Evolutionary conservation across 73 alveolate genomes (phyloP).

Genomic region (Tetrahymena borealis): DNA sequence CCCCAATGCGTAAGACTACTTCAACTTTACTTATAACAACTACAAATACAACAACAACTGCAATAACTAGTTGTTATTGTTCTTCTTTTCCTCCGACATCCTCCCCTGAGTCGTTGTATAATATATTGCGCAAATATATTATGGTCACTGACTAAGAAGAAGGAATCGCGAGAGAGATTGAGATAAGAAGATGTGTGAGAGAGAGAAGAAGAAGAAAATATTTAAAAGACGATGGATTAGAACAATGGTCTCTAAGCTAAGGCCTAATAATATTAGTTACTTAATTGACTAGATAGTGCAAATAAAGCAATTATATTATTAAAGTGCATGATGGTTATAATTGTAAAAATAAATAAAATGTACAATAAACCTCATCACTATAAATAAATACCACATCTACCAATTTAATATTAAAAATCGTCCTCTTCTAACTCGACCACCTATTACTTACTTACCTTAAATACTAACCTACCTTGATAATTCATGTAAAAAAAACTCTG

Average conservation of each 20-base stretch:
- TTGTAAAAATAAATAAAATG: not conserved
- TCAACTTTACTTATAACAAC: not conserved
- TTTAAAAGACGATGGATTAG: not conserved
- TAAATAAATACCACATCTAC: not conserved
- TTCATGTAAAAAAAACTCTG: not conserved
- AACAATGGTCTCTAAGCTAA: not conserved
- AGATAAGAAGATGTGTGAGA: not conserved
- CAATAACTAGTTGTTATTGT: not conserved
- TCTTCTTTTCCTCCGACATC: not conserved
- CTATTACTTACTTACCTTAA: not conserved
- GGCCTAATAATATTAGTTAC: not conserved
- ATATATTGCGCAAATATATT: not conserved
- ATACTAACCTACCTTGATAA: not conserved
- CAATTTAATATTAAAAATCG: not conserved
- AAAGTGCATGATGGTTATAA: not conserved
- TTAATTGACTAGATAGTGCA: not conserved
- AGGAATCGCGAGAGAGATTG: constrained; percentile 1
- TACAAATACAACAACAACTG: not conserved
- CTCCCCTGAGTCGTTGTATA: constrained; percentile 5
- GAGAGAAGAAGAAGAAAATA: not conserved
- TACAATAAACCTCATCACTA: not conserved
- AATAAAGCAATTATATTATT: not conserved
- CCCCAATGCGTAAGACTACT: constrained; percentile 5
- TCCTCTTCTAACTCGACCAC: constrained; percentile 10
- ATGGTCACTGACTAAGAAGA: not conserved